Conservation (phyloP, 352 stramenopile species). For the Phytophthora pluvialis region DNA sequence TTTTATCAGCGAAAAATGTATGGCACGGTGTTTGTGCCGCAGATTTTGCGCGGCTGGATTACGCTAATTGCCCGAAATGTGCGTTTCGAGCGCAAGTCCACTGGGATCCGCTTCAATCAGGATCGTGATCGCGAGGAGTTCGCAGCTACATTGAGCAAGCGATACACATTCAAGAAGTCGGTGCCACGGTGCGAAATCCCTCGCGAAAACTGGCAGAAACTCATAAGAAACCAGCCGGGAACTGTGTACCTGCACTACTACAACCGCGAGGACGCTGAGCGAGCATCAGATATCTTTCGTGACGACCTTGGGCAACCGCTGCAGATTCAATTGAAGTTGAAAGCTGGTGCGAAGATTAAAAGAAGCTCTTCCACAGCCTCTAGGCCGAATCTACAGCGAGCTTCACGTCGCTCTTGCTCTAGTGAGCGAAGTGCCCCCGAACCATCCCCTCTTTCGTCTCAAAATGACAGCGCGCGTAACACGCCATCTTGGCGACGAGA, state of each 20-base stretch:
- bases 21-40: slow-evolving; percentile 58
- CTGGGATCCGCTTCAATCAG: slow-evolving; percentile 64
- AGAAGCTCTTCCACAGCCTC: slow-evolving; percentile 25
- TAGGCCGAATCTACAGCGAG: background rate
- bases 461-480: slow-evolving; percentile 24
- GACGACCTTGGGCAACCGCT: slow-evolving; percentile 52
- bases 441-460: slow-evolving; percentile 24
- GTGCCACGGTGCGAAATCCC: slow-evolving; percentile 59
- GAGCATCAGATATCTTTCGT: slow-evolving; percentile 43
- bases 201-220: slow-evolving; percentile 64
- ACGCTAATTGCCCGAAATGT: slow-evolving; percentile 58
- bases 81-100: slow-evolving; percentile 62
- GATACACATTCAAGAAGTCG: slow-evolving; percentile 57
- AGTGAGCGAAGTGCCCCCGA: slow-evolving; percentile 37
- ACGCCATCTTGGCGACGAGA: slow-evolving; percentile 29
- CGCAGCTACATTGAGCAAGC: slow-evolving; percentile 44
- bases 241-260: slow-evolving; percentile 59
- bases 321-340: slow-evolving; percentile 44
- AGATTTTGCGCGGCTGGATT: slow-evolving; percentile 42
- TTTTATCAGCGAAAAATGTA: slow-evolving; percentile 64
- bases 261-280: slow-evolving; percentile 57
- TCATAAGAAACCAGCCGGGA: slow-evolving; percentile 42
- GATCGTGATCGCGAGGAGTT: slow-evolving; percentile 67
- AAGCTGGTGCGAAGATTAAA: slow-evolving; percentile 45
- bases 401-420: slow-evolving; percentile 39